Percentiles rank a stretch among this genome's conserved stretches.
Evolutionary conservation across 2,329 filamentous ascomycete genomes (phyloP).

Genomic region (Fusarium zealandicum): DNA sequence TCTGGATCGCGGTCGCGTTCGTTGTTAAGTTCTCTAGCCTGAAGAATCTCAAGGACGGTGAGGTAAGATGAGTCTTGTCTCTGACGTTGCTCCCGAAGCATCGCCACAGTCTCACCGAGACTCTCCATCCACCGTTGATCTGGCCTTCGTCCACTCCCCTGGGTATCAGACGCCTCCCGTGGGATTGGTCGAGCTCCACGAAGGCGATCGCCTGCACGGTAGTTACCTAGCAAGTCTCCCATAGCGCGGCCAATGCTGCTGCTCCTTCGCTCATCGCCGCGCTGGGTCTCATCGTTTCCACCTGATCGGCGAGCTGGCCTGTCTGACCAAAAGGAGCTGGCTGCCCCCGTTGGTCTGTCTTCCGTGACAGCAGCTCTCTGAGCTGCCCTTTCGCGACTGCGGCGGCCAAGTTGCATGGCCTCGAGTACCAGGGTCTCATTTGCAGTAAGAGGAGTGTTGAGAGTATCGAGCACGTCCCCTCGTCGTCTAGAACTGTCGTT

Average conservation of each 20-base stretch:
- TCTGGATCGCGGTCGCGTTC: slow-evolving; percentile 48
- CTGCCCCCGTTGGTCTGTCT: slow-evolving; percentile 18
- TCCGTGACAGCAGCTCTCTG: slow-evolving; percentile 35
- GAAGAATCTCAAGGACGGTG: slow-evolving; percentile 49
- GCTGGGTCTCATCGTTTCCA: slow-evolving; percentile 38
- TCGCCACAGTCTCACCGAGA: slow-evolving; percentile 47
- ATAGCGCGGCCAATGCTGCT: slow-evolving; percentile 49
- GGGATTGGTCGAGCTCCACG: slow-evolving; percentile 46
- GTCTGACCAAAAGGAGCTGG: slow-evolving; percentile 21
- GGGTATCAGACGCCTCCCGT: slow-evolving; percentile 40
- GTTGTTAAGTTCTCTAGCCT: slow-evolving; percentile 44
- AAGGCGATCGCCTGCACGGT: slow-evolving; percentile 47
- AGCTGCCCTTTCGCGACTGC: slow-evolving; percentile 55
- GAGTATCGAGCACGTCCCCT: slow-evolving; percentile 49
- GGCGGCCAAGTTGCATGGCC: slow-evolving; percentile 61
- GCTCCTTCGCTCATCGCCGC: slow-evolving; percentile 46
- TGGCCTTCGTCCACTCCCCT: slow-evolving; percentile 32
- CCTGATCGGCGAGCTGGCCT: slow-evolving; percentile 24
- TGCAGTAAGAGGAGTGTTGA: slow-evolving; percentile 59
- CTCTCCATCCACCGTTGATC: slow-evolving; percentile 47
- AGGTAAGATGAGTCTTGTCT: slow-evolving; percentile 48
- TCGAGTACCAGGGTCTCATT: slow-evolving; percentile 65
- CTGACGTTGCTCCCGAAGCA: slow-evolving; percentile 48
- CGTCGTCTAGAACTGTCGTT: slow-evolving; percentile 34
- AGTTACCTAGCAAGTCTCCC: slow-evolving; percentile 49